Evolutionary conservation across 768 basidiomycete genomes (phyloP).

Genomic region (Butyriboletus loyo): DNA sequence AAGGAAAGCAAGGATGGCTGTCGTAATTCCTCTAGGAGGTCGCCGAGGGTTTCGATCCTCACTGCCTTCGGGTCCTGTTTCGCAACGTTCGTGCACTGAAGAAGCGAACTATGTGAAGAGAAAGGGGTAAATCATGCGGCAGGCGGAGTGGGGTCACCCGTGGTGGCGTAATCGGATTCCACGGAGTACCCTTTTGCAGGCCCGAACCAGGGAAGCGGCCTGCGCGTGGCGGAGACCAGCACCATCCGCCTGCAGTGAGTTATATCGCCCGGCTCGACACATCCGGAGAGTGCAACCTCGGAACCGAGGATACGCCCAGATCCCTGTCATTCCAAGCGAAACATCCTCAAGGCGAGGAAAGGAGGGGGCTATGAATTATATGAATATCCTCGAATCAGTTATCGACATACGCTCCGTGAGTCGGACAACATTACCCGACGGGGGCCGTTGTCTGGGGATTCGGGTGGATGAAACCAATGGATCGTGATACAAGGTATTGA

Average conservation of each 20-base stretch:
- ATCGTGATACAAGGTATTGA: slow-evolving; percentile 2
- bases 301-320: not conserved
- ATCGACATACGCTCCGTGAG: slow-evolving; percentile 1
- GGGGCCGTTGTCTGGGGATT: slow-evolving; percentile 2
- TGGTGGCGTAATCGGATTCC: slow-evolving; percentile 21
- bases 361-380: not conserved
- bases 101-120: slow-evolving; percentile 19
- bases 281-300: not conserved
- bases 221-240: slow-evolving; percentile 1
- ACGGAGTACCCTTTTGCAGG: slow-evolving; percentile 13
- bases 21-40: slow-evolving; percentile 6
- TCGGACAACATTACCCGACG: slow-evolving; percentile 11
- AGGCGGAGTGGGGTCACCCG: slow-evolving; percentile 1
- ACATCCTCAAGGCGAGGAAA: not conserved
- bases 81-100: slow-evolving; percentile 13
- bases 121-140: slow-evolving; percentile 12
- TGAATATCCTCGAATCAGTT: slow-evolving; percentile 1
- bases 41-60: slow-evolving; percentile 17
- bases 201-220: not conserved
- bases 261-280: not conserved
- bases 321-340: not conserved
- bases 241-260: not conserved
- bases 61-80: slow-evolving; percentile 22
- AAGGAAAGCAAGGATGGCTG: not conserved
- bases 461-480: slow-evolving; percentile 9